These are phyloP conservation scores for Coniosporium apollinis DNA, from an alignment of 495 filamentous ascomycete species.

Conservation along the genomic window DNA sequence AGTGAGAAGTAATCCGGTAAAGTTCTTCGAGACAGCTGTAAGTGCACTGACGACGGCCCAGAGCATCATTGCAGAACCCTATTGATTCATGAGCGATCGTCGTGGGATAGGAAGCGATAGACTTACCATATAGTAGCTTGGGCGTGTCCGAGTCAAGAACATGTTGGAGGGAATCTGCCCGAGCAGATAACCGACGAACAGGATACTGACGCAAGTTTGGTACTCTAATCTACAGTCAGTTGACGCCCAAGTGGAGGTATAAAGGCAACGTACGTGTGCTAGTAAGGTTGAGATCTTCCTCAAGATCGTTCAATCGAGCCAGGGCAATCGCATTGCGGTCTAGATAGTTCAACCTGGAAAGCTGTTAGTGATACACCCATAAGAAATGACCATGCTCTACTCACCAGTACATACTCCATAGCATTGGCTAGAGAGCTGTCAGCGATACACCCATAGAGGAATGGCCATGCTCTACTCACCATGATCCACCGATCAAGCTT, in stretches of 20 bases:
- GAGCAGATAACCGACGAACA: constrained; percentile 35
- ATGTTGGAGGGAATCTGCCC: constrained; percentile 26
- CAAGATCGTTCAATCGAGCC: constrained; percentile 29
- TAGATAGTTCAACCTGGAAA: constrained; percentile 30
- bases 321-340: constrained; percentile 32
- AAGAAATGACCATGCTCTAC: too few relatives aligned
- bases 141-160: constrained; percentile 24
- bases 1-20: constrained; percentile 25
- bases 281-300: constrained; percentile 29
- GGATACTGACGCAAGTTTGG: constrained; percentile 39
- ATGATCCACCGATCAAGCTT: constrained; percentile 34
- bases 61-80: constrained; percentile 31
- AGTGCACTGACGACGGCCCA: constrained; percentile 33
- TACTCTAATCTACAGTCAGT: too few relatives aligned
- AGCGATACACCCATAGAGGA: neutral
- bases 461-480: constrained; percentile 14
- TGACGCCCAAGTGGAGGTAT: too few relatives aligned
- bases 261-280: constrained; percentile 32
- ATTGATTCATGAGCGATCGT: too few relatives aligned
- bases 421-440: too few relatives aligned
- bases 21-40: constrained; percentile 28
- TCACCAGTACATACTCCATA: constrained; percentile 37
- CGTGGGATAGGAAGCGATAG: too few relatives aligned
- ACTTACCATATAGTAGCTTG: constrained; percentile 19
- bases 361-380: too few relatives aligned